Conservation (phyloP, 2,329 filamentous ascomycete genomes). For the Teratosphaeria pseudoeucalypti region DNA sequence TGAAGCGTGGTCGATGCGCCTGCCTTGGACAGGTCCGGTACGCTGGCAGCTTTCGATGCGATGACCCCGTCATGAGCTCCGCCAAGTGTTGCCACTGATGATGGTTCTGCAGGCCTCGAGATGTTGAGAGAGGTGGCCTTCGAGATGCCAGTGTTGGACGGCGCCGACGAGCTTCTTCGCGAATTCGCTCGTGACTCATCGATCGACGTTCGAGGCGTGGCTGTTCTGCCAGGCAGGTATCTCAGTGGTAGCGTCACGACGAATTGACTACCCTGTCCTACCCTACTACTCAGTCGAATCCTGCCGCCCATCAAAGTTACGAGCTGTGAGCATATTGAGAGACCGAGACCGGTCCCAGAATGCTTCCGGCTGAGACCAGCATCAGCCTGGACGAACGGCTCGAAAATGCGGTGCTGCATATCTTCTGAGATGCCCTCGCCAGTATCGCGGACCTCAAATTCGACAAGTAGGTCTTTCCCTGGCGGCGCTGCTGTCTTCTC, state of each 20-base stretch:
- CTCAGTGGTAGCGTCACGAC: constrained; percentile 72
- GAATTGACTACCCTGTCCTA: constrained; percentile 69
- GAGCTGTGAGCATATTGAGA: constrained; percentile 83
- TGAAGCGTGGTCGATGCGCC: constrained; percentile 68
- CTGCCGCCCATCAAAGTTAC: constrained; percentile 72
- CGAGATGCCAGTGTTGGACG: constrained; percentile 8
- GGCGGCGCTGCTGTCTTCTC: constrained; percentile 34
- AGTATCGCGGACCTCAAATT: constrained; percentile 82
- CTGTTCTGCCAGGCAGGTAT: constrained; percentile 59
- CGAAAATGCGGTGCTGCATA: constrained; percentile 76
- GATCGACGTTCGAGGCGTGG: constrained; percentile 35
- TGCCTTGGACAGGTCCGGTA: constrained; percentile 73
- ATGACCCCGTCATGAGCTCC: neutral
- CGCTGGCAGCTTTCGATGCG: constrained; percentile 22
- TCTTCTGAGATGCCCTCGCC: constrained; percentile 73
- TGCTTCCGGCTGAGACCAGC: constrained; percentile 80
- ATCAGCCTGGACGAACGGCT: constrained; percentile 88
- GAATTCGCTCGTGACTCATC: constrained; percentile 1
- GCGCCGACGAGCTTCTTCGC: constrained; percentile 1
- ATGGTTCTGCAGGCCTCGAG: constrained; percentile 1
- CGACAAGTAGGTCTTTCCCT: constrained; percentile 61
- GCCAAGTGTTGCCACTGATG: constrained; percentile 2
- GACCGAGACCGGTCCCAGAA: constrained; percentile 74
- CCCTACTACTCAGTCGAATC: constrained; percentile 60
- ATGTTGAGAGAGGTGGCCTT: constrained; percentile 9